Evolutionary conservation across 2,329 filamentous ascomycete genomes (phyloP).

Genomic region (Sporothrix variecibatus): DNA sequence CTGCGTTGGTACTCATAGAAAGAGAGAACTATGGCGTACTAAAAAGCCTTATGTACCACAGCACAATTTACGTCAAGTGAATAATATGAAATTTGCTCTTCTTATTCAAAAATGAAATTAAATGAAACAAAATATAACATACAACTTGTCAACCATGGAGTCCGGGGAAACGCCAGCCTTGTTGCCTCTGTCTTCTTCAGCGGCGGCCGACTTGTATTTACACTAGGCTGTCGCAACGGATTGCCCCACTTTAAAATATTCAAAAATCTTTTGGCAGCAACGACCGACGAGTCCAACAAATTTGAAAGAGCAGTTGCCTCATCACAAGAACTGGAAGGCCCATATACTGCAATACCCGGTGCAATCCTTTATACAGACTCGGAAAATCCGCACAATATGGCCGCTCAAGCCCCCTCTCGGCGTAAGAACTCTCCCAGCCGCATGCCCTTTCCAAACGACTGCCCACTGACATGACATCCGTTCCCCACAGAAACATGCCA

Average conservation of each 20-base stretch:
- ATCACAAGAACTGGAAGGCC: neutral
- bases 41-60: too few relatives aligned
- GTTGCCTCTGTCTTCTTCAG: neutral
- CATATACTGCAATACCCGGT: too few relatives aligned
- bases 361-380: neutral
- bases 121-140: neutral
- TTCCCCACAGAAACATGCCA: constrained; percentile 54
- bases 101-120: too few relatives aligned
- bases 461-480: neutral
- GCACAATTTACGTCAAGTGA: neutral
- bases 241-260: constrained; percentile 25
- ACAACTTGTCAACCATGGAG: neutral
- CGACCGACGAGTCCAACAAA: neutral
- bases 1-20: too few relatives aligned
- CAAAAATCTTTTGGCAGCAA: constrained; percentile 14
- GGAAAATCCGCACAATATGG: constrained; percentile 16
- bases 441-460: neutral
- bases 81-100: neutral
- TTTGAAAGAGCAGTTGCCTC: neutral
- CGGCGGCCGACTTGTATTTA: neutral
- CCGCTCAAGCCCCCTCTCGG: constrained; percentile 19
- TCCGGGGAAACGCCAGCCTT: neutral
- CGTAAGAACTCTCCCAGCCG: constrained; percentile 4
- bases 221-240: constrained; percentile 6
- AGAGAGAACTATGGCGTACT: too few relatives aligned